These are phyloP conservation scores for Pseudocercospora cruenta DNA, from an alignment of 2,329 filamentous ascomycete genomes.

Conservation along the genomic window DNA sequence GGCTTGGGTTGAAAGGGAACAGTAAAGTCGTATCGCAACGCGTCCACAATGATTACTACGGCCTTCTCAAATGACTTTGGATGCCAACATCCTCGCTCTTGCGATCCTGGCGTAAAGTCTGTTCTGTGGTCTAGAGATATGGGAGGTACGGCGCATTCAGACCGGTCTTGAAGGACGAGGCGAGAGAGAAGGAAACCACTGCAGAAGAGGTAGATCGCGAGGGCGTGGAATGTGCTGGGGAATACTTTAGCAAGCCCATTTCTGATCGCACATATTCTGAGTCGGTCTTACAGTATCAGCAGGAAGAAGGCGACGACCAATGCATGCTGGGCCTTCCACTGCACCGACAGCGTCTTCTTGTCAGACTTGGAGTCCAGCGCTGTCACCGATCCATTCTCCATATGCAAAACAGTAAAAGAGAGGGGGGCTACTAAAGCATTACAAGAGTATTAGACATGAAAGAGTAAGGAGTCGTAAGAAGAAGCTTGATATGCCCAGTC, in stretches of 20 bases:
- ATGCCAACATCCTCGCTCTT: slow-evolving; percentile 84
- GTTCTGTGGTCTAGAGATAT: slow-evolving; percentile 45
- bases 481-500: background rate
- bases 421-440: background rate
- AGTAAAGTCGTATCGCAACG: slow-evolving; percentile 94
- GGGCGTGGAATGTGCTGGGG: slow-evolving; percentile 68
- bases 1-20: slow-evolving; percentile 68
- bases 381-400: slow-evolving; percentile 14
- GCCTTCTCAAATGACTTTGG: slow-evolving; percentile 91
- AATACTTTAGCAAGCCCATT: slow-evolving; percentile 11
- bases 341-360: slow-evolving; percentile 49
- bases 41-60: slow-evolving; percentile 87
- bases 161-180: slow-evolving; percentile 75
- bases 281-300: slow-evolving; percentile 59
- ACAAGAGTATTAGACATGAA: slow-evolving; percentile 5
- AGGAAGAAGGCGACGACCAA: slow-evolving; percentile 67
- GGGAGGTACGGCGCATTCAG: slow-evolving; percentile 76
- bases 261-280: background rate
- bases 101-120: slow-evolving; percentile 43
- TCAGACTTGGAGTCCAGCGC: slow-evolving; percentile 34
- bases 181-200: slow-evolving; percentile 92
- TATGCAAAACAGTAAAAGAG: background rate
- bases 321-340: slow-evolving; percentile 58
- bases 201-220: slow-evolving; percentile 89
- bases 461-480: background rate